Percentiles rank a stretch among this genome's conserved stretches.
Conservation (phyloP, 2,329 filamentous ascomycete genomes). For the Aspergillus caelatus region DNA sequence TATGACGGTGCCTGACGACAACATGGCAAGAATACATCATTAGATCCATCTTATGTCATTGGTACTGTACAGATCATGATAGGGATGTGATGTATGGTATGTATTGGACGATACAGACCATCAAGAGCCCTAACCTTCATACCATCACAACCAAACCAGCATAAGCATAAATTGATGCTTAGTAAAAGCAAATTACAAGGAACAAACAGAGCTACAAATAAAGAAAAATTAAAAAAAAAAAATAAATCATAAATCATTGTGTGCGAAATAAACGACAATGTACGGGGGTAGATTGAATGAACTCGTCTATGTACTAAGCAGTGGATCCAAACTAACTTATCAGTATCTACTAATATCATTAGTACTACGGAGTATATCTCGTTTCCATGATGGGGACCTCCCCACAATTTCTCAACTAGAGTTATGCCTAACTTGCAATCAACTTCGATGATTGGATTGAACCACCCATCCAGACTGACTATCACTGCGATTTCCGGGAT, state of each 20-base stretch:
- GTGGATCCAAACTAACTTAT: neutral
- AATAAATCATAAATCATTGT: neutral
- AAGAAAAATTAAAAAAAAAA: neutral
- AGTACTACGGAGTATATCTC: neutral
- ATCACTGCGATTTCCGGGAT: conserved; percentile 9
- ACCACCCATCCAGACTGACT: neutral
- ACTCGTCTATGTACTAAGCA: neutral
- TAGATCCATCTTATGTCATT: neutral
- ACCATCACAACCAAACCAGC: too few relatives aligned
- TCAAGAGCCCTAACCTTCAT: neutral
- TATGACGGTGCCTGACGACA: neutral
- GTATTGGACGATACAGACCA: neutral
- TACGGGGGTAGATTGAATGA: neutral
- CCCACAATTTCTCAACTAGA: conserved; percentile 2
- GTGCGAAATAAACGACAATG: neutral
- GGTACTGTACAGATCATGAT: neutral
- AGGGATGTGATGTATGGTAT: neutral
- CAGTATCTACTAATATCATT: too few relatives aligned
- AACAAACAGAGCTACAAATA: too few relatives aligned
- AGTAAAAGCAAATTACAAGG: too few relatives aligned
- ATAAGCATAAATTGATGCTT: too few relatives aligned
- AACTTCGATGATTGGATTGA: neutral
- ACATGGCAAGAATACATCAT: neutral
- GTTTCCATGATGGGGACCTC: neutral
- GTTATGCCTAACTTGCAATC: neutral